Base-by-base conservation (phyloP, 2,329 filamentous ascomycete genomes). In the Fusarium sp. region DNA sequence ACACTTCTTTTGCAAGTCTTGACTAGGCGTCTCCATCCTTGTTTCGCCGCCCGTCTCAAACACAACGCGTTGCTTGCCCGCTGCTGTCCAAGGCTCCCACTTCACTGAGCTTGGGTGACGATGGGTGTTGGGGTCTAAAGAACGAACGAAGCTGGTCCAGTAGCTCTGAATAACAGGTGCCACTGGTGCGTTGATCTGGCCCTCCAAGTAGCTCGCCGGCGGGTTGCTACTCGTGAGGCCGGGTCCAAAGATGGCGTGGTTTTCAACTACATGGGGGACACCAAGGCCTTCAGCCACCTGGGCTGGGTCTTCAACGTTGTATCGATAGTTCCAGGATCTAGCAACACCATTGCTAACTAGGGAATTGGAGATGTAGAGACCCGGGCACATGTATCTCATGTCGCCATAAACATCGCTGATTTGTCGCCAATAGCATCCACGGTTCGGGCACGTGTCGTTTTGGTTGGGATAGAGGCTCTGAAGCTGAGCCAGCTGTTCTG, bases 81-180 rank as follows among this genome's bases (percentile, higher is more conserved):
- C 62, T 3, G 54, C 39, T 1, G 66, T 70, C 76, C 79, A 82
- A 1, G 60, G n/a, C 52, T 66, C 71, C 82, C 81, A 84, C 9
- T 58, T 68, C 3, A 76, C 77, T 2, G 76, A 72, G 0, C 67
- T 71, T 1, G 61, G 45, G 14, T 67, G 61, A 14, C 74, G 68
- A 53, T 76, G 57, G 38, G 63, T 51, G 36, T 93, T 93, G 0
- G 90, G 90, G 71, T 93, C 79, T 33, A 86, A 80, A 0, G 79
- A 79, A 23, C 83, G 77, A 57, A 93, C 86, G 70, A 93, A 93
- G 62, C 86, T 90, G 2, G 86, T 84, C 88, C 89, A 93, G 73
- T 92, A 93, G 0, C 80, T 82, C 68, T 91, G 88, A 25, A 90
- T 82, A 0, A 89, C 75, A 0, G 83, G 79, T 1, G 89, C 80